phyloP scores from a whole-genome alignment of 2,329 filamentous ascomycete genomes.

The Penicillium sp. region DNA sequence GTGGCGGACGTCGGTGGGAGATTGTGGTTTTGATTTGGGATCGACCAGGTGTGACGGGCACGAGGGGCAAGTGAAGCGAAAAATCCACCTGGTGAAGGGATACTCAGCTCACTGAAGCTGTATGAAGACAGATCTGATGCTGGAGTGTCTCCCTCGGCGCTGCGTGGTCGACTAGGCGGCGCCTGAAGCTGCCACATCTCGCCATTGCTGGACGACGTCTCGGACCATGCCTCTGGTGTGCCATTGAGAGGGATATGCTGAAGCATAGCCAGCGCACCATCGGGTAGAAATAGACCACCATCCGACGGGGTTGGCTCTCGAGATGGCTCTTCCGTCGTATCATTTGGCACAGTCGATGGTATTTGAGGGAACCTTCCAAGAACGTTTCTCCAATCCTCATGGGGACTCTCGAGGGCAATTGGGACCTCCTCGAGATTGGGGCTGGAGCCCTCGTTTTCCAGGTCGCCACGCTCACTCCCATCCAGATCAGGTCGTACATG shows the following conservation, averaged over 20 bases:
- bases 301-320: constrained; percentile 41
- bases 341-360: constrained; percentile 31
- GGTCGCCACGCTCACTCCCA: constrained; percentile 29
- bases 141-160: constrained; percentile 51
- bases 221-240: constrained; percentile 44
- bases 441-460: constrained; percentile 27
- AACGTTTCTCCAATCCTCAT: constrained; percentile 64
- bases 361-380: constrained; percentile 47
- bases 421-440: constrained; percentile 37
- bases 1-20: constrained; percentile 80
- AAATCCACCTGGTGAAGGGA: constrained; percentile 90
- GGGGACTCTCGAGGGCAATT: constrained; percentile 43
- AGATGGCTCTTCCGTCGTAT: constrained; percentile 15
- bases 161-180: constrained; percentile 52
- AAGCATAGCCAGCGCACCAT: constrained; percentile 78
- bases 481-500: constrained; percentile 40
- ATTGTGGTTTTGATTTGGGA: constrained; percentile 56
- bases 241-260: constrained; percentile 69
- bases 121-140: constrained; percentile 65
- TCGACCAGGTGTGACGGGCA: constrained; percentile 81
- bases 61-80: constrained; percentile 81
- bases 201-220: constrained; percentile 54
- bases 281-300: constrained; percentile 72
- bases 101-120: constrained; percentile 78
- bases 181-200: constrained; percentile 67